Percentiles rank a stretch among this genome's conserved stretches.
Conservation (phyloP, 23 red algal genomes). For the Gracilaria caudata region DNA sequence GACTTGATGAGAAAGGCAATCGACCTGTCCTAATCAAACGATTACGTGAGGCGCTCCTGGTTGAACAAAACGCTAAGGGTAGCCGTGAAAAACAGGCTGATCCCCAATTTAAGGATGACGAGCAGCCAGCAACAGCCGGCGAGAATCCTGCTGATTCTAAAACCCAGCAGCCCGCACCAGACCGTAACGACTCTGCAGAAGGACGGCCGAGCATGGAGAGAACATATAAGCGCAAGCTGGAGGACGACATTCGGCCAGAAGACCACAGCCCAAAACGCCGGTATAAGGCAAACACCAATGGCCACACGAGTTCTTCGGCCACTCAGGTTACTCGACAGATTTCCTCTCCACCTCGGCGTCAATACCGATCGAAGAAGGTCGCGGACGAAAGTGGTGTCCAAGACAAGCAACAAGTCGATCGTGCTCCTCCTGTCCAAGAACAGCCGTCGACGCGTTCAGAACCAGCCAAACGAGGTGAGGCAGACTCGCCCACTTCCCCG, state of each 20-base stretch:
- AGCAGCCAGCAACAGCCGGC: background rate
- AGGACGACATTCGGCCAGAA: background rate
- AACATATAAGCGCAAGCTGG: background rate
- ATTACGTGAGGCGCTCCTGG: conserved; percentile 50
- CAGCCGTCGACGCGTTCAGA: background rate
- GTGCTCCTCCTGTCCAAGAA: background rate
- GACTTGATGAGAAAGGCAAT: conserved; percentile 57
- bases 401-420: background rate
- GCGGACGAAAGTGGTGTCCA: background rate
- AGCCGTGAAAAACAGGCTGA: background rate
- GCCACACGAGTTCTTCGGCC: background rate
- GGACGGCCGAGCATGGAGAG: background rate
- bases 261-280: background rate
- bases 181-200: background rate
- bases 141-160: background rate
- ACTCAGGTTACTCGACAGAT: background rate
- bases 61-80: background rate
- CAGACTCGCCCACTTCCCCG: background rate
- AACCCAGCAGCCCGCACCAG: too few species aligned
- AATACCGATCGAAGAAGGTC: background rate
- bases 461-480: background rate
- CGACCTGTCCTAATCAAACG: conserved; percentile 67
- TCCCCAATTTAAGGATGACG: background rate
- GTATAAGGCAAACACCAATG: background rate
- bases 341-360: background rate